Percentiles rank a stretch among this genome's conserved stretches.
Conservation (phyloP, 208 protist species). For the Wallacemonas collosoma region DNA sequence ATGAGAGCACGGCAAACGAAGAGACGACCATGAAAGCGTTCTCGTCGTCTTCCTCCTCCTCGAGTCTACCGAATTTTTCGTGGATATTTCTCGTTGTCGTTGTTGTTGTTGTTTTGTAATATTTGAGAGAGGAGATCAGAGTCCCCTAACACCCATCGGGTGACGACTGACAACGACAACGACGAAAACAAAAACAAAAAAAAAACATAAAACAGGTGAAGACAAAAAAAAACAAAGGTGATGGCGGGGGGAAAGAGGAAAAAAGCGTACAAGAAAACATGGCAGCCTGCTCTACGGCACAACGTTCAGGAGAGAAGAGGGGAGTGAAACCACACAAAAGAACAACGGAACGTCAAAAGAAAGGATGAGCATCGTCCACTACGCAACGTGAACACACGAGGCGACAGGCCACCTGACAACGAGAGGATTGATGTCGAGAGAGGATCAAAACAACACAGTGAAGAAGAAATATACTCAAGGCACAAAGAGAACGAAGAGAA, state of each 20-base stretch:
- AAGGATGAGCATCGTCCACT: not conserved
- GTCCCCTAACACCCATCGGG: too few species aligned
- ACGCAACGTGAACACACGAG: not conserved
- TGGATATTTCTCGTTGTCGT: not conserved
- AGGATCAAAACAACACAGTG: slow-evolving; percentile 13
- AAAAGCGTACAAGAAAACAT: slow-evolving; percentile 5
- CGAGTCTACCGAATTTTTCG: not conserved
- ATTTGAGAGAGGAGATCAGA: too few species aligned
- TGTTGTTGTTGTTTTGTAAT: not conserved
- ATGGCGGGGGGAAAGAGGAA: not conserved
- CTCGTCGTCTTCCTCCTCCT: not conserved
- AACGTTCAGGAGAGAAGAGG: not conserved
- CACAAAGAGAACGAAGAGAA: not conserved
- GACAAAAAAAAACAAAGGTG: slow-evolving; percentile 1
- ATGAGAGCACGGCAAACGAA: too few species aligned
- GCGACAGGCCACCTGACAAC: not conserved
- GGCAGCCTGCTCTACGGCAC: not conserved
- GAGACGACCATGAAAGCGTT: too few species aligned
- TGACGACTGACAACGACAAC: too few species aligned
- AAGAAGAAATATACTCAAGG: slow-evolving; percentile 5
- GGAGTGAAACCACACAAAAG: not conserved
- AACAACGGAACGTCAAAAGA: not conserved
- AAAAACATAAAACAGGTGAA: not conserved
- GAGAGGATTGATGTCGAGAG: slow-evolving; percentile 16
- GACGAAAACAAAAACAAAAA: too few species aligned